Conservation (phyloP, 2,329 filamentous ascomycete genomes). For the Huntiella abstrusa region DNA sequence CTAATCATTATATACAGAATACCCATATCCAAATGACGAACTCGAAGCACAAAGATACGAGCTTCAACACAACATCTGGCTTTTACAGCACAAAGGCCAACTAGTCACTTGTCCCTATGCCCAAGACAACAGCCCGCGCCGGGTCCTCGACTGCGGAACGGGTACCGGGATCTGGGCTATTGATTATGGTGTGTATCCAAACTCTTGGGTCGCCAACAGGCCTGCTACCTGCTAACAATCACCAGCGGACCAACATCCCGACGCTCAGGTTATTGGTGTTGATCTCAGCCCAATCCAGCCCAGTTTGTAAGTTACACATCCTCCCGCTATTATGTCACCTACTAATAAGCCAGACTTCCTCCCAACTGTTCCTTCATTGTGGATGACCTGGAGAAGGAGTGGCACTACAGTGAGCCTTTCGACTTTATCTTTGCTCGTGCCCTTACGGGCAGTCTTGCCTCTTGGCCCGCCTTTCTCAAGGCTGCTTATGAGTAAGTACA, state of each 20-base stretch:
- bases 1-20: not conserved
- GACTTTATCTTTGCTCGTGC: constrained; percentile 41
- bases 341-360: not conserved
- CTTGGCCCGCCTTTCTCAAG: constrained; percentile 22
- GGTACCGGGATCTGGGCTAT: constrained; percentile 28
- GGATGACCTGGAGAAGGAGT: not conserved
- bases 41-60: constrained; percentile 13
- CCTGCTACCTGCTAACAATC: not conserved
- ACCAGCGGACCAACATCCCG: not conserved
- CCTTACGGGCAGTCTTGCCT: constrained; percentile 32
- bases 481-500: not conserved
- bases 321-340: not conserved
- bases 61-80: constrained; percentile 21
- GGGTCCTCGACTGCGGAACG: constrained; percentile 27
- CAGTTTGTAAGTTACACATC: constrained; percentile 15
- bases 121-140: constrained; percentile 12
- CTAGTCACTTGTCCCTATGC: constrained; percentile 16
- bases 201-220: not conserved
- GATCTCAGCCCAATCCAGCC: constrained; percentile 25
- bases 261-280: constrained; percentile 18
- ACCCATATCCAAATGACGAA: not conserved
- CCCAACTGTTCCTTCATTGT: not conserved
- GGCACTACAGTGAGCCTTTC: not conserved
- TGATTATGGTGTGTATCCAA: not conserved
- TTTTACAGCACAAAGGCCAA: constrained; percentile 18